Conservation (phyloP, 768 basidiomycete genomes). For the Suillus ampliporus region DNA sequence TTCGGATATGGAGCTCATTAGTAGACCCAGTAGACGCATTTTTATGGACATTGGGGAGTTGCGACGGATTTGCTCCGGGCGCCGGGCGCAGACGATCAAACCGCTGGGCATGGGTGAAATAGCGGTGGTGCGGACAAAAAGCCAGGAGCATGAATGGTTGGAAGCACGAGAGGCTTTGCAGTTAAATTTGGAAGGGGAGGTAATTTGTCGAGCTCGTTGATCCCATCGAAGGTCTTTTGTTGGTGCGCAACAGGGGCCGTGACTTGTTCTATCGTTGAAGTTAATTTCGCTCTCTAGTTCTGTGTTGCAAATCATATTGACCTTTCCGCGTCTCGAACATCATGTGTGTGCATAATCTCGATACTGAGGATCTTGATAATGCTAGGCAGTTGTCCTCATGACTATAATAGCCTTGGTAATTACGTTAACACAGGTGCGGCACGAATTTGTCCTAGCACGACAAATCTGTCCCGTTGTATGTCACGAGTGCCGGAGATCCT, state of each 20-base stretch:
- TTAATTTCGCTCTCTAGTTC: background rate
- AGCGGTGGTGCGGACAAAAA: slow-evolving; percentile 78
- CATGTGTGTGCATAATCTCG: background rate
- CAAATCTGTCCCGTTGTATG: no score
- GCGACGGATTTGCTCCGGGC: slow-evolving; percentile 77
- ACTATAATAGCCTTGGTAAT: background rate
- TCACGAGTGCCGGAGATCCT: background rate
- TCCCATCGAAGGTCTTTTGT: background rate
- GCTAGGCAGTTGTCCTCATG: background rate
- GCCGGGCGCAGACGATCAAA: slow-evolving; percentile 78
- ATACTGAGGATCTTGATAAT: background rate
- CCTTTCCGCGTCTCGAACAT: background rate
- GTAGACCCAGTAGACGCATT: slow-evolving; percentile 81
- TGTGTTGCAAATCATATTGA: background rate
- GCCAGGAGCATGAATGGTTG: slow-evolving; percentile 79
- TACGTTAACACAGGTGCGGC: background rate
- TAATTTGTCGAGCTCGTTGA: slow-evolving; percentile 79
- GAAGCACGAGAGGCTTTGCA: slow-evolving; percentile 93
- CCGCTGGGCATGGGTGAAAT: slow-evolving; percentile 94
- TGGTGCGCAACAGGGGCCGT: background rate
- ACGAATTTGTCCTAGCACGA: no score
- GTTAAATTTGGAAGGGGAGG: slow-evolving; percentile 80
- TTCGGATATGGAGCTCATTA: slow-evolving; percentile 77
- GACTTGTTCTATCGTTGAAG: background rate
- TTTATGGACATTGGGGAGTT: slow-evolving; percentile 79